These are phyloP conservation scores for Platismatia glauca DNA, from an alignment of 495 filamentous ascomycete genomes.

Conservation along the genomic window DNA sequence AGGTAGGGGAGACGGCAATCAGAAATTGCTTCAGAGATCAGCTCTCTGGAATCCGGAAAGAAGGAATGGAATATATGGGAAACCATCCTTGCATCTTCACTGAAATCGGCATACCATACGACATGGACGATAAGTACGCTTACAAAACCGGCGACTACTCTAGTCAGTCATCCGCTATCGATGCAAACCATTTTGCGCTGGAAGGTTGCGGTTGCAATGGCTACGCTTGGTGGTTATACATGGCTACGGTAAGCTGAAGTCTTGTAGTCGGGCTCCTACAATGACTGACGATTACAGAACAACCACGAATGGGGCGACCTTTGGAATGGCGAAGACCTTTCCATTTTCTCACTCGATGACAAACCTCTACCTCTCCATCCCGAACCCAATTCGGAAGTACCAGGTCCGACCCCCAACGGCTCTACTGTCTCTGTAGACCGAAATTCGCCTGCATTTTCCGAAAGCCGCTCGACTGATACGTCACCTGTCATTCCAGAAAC, in stretches of 20 bases:
- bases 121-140: conserved; percentile 93
- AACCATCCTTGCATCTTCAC: conserved; percentile 84
- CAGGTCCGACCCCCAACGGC: conserved; percentile 22
- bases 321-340: conserved; percentile 97
- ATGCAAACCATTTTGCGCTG: conserved; percentile 90
- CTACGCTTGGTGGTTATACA: conserved; percentile 85
- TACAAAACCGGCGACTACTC: conserved; percentile 96
- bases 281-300: conserved; percentile 44
- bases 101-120: conserved; percentile 95
- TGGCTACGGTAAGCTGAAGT: conserved; percentile 47
- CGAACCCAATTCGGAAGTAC: conserved; percentile 21
- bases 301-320: conserved; percentile 84
- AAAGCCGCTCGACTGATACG: conserved; percentile 47
- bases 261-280: not conserved
- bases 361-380: conserved; percentile 51
- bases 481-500: conserved; percentile 56
- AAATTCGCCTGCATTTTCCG: conserved; percentile 49
- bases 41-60: conserved; percentile 74
- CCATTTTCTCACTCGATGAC: conserved; percentile 80
- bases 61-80: conserved; percentile 86
- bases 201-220: conserved; percentile 75
- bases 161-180: conserved; percentile 88
- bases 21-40: conserved; percentile 90
- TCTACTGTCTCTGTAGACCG: conserved; percentile 39
- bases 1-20: conserved; percentile 89